These are phyloP conservation scores for Cornus suecica DNA, from an alignment of 148 eudicot species.

Conservation along the genomic window DNA sequence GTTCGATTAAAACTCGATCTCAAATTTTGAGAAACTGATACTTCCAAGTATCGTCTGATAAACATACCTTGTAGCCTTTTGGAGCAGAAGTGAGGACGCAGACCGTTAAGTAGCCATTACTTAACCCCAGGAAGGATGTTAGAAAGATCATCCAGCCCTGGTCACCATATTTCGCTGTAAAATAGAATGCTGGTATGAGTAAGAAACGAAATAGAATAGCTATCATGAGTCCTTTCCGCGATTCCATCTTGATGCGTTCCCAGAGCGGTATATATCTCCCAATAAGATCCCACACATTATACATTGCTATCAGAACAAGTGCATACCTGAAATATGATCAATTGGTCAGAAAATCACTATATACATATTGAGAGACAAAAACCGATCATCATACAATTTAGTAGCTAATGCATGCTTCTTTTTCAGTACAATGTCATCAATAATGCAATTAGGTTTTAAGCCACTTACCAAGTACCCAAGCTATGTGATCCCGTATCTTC, in stretches of 20 bases:
- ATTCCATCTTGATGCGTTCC: slow-evolving; percentile 33
- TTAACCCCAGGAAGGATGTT: slow-evolving; percentile 40
- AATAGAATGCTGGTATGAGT: slow-evolving; percentile 47
- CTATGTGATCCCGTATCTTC: slow-evolving; percentile 59
- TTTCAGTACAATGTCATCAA: no score
- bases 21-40: background rate
- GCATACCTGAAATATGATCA: slow-evolving; percentile 38
- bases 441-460: background rate
- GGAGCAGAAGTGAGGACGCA: slow-evolving; percentile 38
- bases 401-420: no score
- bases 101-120: slow-evolving; percentile 46
- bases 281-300: slow-evolving; percentile 43
- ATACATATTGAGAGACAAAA: no score
- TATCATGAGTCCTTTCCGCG: slow-evolving; percentile 32
- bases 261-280: slow-evolving; percentile 45
- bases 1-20: background rate
- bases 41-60: background rate
- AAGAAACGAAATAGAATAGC: slow-evolving; percentile 30
- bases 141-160: slow-evolving; percentile 55
- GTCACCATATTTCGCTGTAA: slow-evolving; percentile 44
- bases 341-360: background rate
- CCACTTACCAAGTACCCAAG: slow-evolving; percentile 42
- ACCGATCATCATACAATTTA: no score
- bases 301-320: slow-evolving; percentile 44
- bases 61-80: slow-evolving; percentile 41